Evolutionary conservation across 371 early-diverging fungal genomes (phyloP).

Genomic region (Lichtheimia ornata): DNA sequence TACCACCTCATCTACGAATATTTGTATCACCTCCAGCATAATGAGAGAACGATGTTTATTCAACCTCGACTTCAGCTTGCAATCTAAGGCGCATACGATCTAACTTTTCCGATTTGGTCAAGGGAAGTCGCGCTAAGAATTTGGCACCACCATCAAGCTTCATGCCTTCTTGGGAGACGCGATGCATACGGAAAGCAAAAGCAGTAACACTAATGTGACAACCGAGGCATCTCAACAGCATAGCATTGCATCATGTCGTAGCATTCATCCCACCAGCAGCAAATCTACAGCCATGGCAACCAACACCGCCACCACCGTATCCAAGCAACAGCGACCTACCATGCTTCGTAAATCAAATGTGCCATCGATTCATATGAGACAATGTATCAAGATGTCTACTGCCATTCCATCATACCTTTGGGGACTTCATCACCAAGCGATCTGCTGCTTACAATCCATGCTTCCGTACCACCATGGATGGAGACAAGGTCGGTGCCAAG

Average conservation of each 20-base stretch:
- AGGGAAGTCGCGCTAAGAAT: too few relatives aligned
- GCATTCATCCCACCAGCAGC: not conserved
- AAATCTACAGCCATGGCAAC: not conserved
- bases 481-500: too few relatives aligned
- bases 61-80: not conserved
- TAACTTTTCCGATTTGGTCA: too few relatives aligned
- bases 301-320: too few relatives aligned
- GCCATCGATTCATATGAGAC: not conserved
- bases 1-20: too few relatives aligned
- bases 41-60: too few relatives aligned
- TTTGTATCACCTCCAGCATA: too few relatives aligned
- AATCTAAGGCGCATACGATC: not conserved
- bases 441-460: too few relatives aligned
- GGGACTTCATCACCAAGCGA: too few relatives aligned
- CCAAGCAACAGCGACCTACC: not conserved
- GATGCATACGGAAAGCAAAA: not conserved
- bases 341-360: constrained; percentile 2
- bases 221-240: not conserved
- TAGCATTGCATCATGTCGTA: not conserved
- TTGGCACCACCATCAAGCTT: too few relatives aligned
- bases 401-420: not conserved
- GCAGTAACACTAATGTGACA: not conserved
- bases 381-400: not conserved
- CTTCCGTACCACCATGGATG: not conserved
- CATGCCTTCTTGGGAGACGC: too few relatives aligned